Percentiles rank a stretch among this genome's conserved stretches.
These are phyloP conservation scores for Cladophialophora immunda DNA, from an alignment of 2,329 filamentous ascomycete species.

Conservation along the genomic window DNA sequence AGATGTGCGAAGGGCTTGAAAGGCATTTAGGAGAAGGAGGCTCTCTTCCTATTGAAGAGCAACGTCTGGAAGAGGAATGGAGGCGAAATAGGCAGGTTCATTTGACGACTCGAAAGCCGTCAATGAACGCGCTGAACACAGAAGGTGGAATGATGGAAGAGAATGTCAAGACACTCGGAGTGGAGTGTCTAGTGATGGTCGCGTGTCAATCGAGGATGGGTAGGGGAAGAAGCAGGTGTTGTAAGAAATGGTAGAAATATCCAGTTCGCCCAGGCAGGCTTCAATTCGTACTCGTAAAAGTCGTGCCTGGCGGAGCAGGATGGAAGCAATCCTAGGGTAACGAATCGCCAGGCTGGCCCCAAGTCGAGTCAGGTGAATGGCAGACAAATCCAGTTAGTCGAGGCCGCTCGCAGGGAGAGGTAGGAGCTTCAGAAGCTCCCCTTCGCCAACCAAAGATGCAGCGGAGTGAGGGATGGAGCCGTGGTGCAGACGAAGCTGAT, in stretches of 20 bases:
- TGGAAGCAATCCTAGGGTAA: constrained; percentile 28
- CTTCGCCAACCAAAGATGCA: constrained; percentile 30
- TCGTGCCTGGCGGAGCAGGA: constrained; percentile 35
- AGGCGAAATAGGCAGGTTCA: constrained; percentile 88
- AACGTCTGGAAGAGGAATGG: constrained; percentile 57
- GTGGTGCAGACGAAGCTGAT: constrained; percentile 6
- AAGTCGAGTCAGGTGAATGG: constrained; percentile 32
- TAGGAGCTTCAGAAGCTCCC: constrained; percentile 23
- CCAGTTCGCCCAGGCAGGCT: constrained; percentile 7
- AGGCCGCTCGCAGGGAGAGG: constrained; percentile 23
- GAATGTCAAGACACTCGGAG: constrained; percentile 37
- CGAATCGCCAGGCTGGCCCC: constrained; percentile 25
- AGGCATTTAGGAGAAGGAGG: constrained; percentile 85
- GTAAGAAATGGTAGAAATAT: constrained; percentile 20
- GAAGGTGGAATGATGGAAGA: constrained; percentile 33
- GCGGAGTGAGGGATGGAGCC: constrained; percentile 3
- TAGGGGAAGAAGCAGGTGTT: constrained; percentile 20
- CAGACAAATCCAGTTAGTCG: constrained; percentile 30
- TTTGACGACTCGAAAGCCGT: constrained; percentile 87
- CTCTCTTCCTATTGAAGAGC: constrained; percentile 71
- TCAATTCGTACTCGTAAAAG: constrained; percentile 38
- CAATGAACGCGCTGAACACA: constrained; percentile 81
- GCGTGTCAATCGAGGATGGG: constrained; percentile 17
- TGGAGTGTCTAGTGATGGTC: constrained; percentile 38
- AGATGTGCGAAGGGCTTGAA: constrained; percentile 77